phyloP scores from a whole-genome alignment of 1,139 yeast species.

The Scheffersomyces stambukii region DNA sequence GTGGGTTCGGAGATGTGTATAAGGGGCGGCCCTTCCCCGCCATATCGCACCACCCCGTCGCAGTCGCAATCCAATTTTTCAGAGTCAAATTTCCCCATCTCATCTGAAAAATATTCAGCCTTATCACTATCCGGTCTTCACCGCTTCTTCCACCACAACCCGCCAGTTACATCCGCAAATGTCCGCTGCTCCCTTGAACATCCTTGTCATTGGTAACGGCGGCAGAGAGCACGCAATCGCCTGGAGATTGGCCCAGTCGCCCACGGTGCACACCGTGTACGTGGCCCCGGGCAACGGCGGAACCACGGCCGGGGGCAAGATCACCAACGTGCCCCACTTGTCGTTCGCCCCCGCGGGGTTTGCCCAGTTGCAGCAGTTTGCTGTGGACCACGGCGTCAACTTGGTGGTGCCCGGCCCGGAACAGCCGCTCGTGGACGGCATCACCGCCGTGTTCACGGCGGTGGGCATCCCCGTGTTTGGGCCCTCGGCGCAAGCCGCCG shows the following conservation, averaged over 20 bases:
- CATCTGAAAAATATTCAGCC: background rate
- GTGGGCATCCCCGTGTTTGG: constrained; percentile 97
- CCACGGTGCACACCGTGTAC: constrained; percentile 63
- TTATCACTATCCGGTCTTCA: too few relatives aligned
- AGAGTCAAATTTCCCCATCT: constrained; percentile 1
- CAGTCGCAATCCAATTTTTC: too few relatives aligned
- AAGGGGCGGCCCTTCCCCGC: too few relatives aligned
- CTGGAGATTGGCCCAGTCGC: constrained; percentile 85
- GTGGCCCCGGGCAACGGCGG: constrained; percentile 99
- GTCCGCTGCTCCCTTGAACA: constrained; percentile 42
- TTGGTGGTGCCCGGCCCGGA: constrained; percentile 99
- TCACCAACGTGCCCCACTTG: constrained; percentile 65
- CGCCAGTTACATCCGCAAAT: too few relatives aligned
- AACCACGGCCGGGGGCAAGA: constrained; percentile 55
- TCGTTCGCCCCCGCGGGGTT: constrained; percentile 58
- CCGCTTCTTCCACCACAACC: constrained; percentile 1
- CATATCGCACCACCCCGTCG: too few relatives aligned
- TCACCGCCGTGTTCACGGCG: constrained; percentile 60
- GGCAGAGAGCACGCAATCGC: constrained; percentile 98
- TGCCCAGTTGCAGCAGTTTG: constrained; percentile 59
- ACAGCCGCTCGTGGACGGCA: constrained; percentile 95
- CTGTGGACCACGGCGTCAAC: constrained; percentile 59
- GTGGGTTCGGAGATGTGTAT: too few relatives aligned
- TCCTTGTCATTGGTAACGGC: constrained; percentile 92
- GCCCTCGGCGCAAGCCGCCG: constrained; percentile 85